Evolutionary conservation across 352 stramenopile species (phyloP).

Genomic region (Globisporangium ultimum): DNA sequence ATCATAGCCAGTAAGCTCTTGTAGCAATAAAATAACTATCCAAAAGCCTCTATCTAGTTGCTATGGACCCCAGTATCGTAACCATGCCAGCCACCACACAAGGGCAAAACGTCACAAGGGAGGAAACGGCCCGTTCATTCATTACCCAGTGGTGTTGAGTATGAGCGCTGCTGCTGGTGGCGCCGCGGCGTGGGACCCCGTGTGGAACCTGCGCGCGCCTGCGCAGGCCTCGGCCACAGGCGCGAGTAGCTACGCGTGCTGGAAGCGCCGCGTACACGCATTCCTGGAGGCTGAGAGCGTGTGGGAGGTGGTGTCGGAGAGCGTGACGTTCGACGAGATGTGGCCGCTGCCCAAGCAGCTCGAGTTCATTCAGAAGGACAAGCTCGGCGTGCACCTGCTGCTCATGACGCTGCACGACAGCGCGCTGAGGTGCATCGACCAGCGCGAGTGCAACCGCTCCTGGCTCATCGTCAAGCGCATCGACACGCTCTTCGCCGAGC

Average conservation of each 20-base stretch:
- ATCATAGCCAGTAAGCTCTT: too few relatives aligned
- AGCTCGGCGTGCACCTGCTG: constrained; percentile 9
- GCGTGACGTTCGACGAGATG: constrained; percentile 9
- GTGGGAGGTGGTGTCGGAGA: constrained; percentile 11
- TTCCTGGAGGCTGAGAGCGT: constrained; percentile 11
- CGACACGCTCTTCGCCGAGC: constrained; percentile 2
- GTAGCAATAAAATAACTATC: too few relatives aligned
- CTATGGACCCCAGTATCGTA: too few relatives aligned
- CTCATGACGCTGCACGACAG: constrained; percentile 5
- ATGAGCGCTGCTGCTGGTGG: constrained; percentile 2
- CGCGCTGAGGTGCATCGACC: not conserved
- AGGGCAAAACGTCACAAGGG: too few relatives aligned
- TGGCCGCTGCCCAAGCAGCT: constrained; percentile 13
- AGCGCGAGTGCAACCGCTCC: constrained; percentile 6
- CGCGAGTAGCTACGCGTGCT: not conserved
- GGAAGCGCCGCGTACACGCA: constrained; percentile 11
- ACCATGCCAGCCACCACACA: too few relatives aligned
- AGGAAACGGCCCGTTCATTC: not conserved
- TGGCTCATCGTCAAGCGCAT: constrained; percentile 10
- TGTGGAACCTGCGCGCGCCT: constrained; percentile 8
- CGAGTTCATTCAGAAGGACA: constrained; percentile 14
- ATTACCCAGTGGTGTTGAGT: too few relatives aligned
- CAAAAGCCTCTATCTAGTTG: too few relatives aligned
- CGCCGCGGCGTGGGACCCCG: not conserved
- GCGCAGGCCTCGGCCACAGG: not conserved